Base-by-base conservation (phyloP, 305 asterid species). In the Euphrasia arctica region DNA sequence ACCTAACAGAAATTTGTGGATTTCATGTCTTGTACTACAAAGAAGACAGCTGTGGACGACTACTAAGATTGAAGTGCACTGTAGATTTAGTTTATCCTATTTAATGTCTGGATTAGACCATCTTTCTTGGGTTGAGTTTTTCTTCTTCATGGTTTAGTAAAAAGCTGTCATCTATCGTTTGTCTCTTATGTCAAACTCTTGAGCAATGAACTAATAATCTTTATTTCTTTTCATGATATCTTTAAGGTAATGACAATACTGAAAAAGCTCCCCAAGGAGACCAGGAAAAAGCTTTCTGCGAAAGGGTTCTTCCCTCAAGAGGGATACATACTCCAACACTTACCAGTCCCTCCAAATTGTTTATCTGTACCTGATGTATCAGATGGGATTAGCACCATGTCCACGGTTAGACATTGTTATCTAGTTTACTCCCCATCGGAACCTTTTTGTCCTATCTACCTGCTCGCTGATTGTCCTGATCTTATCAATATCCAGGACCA, bases 271-370 rank as follows among this genome's bases (percentile, higher is more conserved):
- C 88, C 95, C 48, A 71, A 64, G 49, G 99, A 78, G 52, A 85
- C 97, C 60, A 79, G 71, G 54, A 88, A 75, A 69, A 86, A 83
- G 75, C 92, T 93, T 36, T 59, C 71, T 22, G 86, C 84, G 3
- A 86, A 82, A 80, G 88, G 90, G 48, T 88, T 75, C 80, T 83
- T 77, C 45, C 95, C 91, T 18, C 99, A 93, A 72, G 99, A 90
- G 31, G 99, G 99, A 73, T 93, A 83, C 62, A 70, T 86, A 64
- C 71, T 93, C 77, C 87, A 85, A 74, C 75, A 77, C 74, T 80
- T 93, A 57, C 96, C 99, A 5, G 97, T 93, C 62, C 99, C 99
- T 74, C 99, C 99, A 22, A 93, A 93, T 79, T 93, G 96, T 77
- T 84, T 93, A 79, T 93, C 97, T 11, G 91, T 88, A 54, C 99